Conservation (phyloP, 2,329 filamentous ascomycete species). For the Neonectria magnoliae region DNA sequence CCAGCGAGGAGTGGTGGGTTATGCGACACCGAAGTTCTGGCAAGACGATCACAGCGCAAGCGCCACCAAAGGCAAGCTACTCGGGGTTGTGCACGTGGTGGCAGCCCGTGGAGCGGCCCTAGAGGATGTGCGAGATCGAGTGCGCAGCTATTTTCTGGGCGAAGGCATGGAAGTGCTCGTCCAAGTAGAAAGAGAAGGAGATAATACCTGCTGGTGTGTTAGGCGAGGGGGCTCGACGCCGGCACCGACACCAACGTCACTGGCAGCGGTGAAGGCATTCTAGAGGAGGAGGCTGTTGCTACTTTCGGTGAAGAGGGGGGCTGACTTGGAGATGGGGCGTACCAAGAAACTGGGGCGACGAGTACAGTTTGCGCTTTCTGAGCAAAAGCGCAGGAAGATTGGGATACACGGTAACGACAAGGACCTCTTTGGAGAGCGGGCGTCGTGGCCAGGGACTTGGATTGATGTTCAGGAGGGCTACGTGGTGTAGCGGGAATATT, state of each 20-base stretch:
- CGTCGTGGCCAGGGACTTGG: conserved; percentile 18
- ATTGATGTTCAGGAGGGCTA: conserved; percentile 14
- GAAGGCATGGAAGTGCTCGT: conserved; percentile 84
- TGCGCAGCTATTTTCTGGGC: conserved; percentile 74
- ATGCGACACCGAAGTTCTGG: conserved; percentile 92
- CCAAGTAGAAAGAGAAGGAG: conserved; percentile 88
- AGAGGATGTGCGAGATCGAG: conserved; percentile 85
- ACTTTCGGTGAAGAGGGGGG: conserved; percentile 10
- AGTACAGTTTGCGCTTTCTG: conserved; percentile 18
- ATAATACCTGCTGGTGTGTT: conserved; percentile 70
- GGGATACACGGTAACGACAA: conserved; percentile 2
- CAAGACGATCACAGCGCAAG: conserved; percentile 72
- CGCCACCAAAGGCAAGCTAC: conserved; percentile 63
- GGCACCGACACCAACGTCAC: conserved; percentile 43
- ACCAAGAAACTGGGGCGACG: conserved; percentile 4
- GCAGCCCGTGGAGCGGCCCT: conserved; percentile 76
- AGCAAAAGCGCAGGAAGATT: conserved; percentile 11
- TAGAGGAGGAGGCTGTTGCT: conserved; percentile 36
- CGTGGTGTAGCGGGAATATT: conserved; percentile 17
- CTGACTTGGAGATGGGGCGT: conserved; percentile 9
- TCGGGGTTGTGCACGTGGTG: conserved; percentile 88
- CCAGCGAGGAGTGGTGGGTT: conserved; percentile 84
- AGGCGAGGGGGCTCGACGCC: conserved; percentile 44
- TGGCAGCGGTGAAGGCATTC: conserved; percentile 46
- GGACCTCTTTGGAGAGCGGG: conserved; percentile 10